Percentiles rank a stretch among this genome's conserved stretches.
Conservation (phyloP, 192 early-diverging fungal genomes). For the Coemansia sp. region DNA sequence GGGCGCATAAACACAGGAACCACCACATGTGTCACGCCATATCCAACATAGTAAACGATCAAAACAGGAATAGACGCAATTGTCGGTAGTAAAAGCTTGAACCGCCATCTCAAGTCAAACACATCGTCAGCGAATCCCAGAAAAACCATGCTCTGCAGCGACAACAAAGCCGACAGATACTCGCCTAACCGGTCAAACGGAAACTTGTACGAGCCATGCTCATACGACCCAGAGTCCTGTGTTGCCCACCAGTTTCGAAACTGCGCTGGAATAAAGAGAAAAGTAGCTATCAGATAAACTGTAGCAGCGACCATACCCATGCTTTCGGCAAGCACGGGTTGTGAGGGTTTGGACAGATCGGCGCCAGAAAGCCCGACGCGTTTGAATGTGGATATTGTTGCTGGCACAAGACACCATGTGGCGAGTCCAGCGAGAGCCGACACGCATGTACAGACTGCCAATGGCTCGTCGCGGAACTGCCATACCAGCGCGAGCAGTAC, state of each 20-base stretch:
- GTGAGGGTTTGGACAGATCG: constrained; percentile 76
- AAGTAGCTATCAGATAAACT: constrained; percentile 84
- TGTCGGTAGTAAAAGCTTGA: constrained; percentile 92
- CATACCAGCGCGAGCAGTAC: constrained; percentile 57
- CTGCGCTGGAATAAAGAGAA: constrained; percentile 92
- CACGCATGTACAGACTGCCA: constrained; percentile 71
- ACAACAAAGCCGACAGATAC: constrained; percentile 85
- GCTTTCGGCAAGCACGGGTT: constrained; percentile 79
- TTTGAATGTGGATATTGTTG: constrained; percentile 69
- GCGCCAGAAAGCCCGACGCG: constrained; percentile 75
- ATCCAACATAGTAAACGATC: constrained; percentile 91
- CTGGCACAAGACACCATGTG: constrained; percentile 73
- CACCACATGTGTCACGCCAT: constrained; percentile 83
- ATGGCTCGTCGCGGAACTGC: constrained; percentile 68
- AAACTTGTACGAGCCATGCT: constrained; percentile 23
- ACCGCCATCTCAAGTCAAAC: constrained; percentile 92
- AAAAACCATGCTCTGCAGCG: constrained; percentile 95
- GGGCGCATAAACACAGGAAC: constrained; percentile 82
- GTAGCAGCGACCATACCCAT: constrained; percentile 90
- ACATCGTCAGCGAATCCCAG: constrained; percentile 99
- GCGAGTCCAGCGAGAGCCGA: constrained; percentile 69
- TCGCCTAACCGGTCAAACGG: constrained; percentile 74
- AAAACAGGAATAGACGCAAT: constrained; percentile 92
- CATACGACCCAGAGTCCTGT: neutral
- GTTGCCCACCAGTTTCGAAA: constrained; percentile 82